phyloP scores from a whole-genome alignment of 31 red algal genomes.

The Asparagopsis taxiformis region DNA sequence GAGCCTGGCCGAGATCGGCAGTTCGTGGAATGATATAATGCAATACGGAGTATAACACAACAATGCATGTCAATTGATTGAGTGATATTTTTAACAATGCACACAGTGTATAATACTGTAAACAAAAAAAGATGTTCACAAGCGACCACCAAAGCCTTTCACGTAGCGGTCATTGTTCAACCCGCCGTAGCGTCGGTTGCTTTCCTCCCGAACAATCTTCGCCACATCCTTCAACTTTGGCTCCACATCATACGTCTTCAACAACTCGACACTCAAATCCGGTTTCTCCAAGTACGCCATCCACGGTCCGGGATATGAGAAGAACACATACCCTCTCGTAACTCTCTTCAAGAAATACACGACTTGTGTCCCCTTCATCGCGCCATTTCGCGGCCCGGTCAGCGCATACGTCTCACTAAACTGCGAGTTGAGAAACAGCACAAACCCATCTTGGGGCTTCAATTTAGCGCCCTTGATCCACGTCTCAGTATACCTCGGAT shows the following conservation, averaged over 20 bases:
- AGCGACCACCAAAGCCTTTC: conserved; percentile 64
- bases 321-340: conserved; percentile 61
- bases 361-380: conserved; percentile 30
- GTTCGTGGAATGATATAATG: too few relatives aligned
- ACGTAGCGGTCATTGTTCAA: conserved; percentile 78
- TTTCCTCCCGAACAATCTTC: conserved; percentile 41
- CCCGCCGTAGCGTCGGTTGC: conserved; percentile 57
- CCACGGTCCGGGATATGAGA: conserved; percentile 62
- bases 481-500: conserved; percentile 50
- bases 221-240: conserved; percentile 63
- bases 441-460: conserved; percentile 31
- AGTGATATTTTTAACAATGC: background rate
- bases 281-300: conserved; percentile 59
- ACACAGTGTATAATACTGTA: background rate
- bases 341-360: conserved; percentile 77
- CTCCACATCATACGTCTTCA: conserved; percentile 36
- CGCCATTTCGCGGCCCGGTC: conserved; percentile 54
- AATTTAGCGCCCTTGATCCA: conserved; percentile 49
- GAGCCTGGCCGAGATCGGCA: too few relatives aligned
- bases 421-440: conserved; percentile 63
- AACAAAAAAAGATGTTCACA: conserved; percentile 8
- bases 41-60: background rate
- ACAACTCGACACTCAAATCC: conserved; percentile 43
- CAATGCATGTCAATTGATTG: background rate
- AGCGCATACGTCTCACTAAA: conserved; percentile 79